Evolutionary conservation across 2,329 filamentous ascomycete genomes (phyloP), one percentile per base, ranked within the genome.

Genomic region (Cladophialophora immunda): DNA sequence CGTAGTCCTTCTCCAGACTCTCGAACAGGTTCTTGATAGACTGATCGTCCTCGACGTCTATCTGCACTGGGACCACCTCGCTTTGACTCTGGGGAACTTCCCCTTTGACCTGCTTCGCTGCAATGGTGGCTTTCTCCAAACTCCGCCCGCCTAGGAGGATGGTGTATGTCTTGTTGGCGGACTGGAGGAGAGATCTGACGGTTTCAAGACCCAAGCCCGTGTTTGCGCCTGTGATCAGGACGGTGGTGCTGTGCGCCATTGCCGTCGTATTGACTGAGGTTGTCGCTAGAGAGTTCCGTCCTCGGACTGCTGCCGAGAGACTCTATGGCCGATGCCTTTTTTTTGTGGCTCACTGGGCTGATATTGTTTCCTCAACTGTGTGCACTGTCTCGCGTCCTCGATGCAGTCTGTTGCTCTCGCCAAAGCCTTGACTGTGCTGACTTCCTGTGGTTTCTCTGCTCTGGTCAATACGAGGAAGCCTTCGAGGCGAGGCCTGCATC

Each of bases 171-270:
- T 76, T 77, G n/a, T 22, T 6, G 0, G 74, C 32, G 0, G 87
- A 86, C 11, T 77, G 69, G 53, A 81, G 78, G 0, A 90, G 77
- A 0, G 85, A 83, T 68, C 84, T 87, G 58, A 89, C 82, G 7
- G 80, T 82, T 70, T 90, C 83, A 41, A 82, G 84, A 2, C 89
- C 88, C 22, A 90, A 82, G 17, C 87, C 87, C 0, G 83, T 88
- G 71, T 88, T 89, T 67, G 81, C 87, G 38, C 88, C 87, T 1
- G 87, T 89, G 68, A 89, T 82, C 52, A 89, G 75, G n/a, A 88
- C 74, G 66, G 86, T 65, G 19, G 56, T 29, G n/a, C 38, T 58
- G n/a, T 59, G 32, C 7, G 58, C 25, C 63, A 68, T 68, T 19
- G 30, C 34, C 15, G 30, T 9, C 27, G 15, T 9, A n/a, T 38